A percentile compares a stretch with the other conserved stretches of the same genome.
phyloP scores from a whole-genome alignment of 2,329 filamentous ascomycete genomes.

The Botrytis cinerea region DNA sequence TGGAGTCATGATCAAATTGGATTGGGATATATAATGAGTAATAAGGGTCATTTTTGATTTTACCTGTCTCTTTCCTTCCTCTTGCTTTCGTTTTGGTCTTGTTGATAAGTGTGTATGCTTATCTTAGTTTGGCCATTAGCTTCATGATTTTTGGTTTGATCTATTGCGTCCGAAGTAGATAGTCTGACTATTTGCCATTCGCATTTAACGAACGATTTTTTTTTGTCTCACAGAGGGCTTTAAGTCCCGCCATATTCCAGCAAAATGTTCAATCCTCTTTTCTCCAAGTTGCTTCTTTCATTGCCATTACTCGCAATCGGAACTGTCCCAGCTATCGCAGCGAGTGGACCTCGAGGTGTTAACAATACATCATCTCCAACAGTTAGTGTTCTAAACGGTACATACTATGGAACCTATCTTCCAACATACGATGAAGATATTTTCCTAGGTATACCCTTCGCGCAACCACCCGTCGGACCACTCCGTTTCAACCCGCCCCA shows the following conservation, averaged over 20 bases:
- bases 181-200: not conserved
- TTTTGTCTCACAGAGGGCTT: not conserved
- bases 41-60: not conserved
- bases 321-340: not conserved
- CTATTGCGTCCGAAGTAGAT: not conserved
- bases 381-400: conserved; percentile 32
- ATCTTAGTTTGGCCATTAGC: not conserved
- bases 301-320: not conserved
- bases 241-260: not conserved
- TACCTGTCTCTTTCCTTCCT: not conserved
- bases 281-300: not conserved
- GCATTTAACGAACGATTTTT: not conserved
- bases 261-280: not conserved
- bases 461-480: conserved; percentile 25
- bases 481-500: conserved; percentile 26
- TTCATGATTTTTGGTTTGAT: not conserved
- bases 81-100: not conserved
- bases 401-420: conserved; percentile 28
- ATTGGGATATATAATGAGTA: not conserved
- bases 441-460: conserved; percentile 33
- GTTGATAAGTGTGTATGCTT: not conserved
- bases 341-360: not conserved
- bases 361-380: conserved; percentile 24
- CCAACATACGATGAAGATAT: conserved; percentile 30
- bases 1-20: not conserved